Conservation (phyloP, 306 rosid species). For the Vigna mungo region DNA sequence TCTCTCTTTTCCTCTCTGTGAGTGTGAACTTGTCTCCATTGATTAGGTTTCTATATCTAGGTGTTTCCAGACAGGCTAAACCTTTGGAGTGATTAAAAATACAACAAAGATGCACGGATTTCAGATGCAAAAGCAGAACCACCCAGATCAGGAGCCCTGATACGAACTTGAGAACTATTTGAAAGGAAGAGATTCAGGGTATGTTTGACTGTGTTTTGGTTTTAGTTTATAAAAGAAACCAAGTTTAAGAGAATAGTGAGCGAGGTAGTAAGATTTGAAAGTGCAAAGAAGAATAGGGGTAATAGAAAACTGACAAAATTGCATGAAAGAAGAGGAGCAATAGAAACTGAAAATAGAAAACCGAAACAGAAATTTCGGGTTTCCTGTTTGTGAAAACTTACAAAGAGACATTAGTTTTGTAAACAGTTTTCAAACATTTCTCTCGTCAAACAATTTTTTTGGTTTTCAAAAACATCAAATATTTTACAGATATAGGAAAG, state of each 20-base stretch:
- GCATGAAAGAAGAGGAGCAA: background rate
- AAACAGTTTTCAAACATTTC: background rate
- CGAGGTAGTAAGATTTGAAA: background rate
- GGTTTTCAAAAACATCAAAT: background rate
- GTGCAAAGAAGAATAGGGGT: background rate
- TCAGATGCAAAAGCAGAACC: background rate
- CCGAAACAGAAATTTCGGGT: background rate
- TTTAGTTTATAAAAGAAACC: background rate
- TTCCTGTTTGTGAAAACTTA: background rate
- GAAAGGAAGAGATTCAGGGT: background rate
- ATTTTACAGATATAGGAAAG: background rate
- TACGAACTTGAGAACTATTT: background rate
- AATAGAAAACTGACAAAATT: background rate
- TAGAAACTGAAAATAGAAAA: slow-evolving; percentile 4
- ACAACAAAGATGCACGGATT: background rate
- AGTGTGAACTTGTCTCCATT: no score
- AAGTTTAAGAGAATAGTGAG: background rate
- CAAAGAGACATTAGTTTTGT: background rate
- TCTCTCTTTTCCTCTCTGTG: no score
- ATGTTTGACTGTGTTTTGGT: background rate
- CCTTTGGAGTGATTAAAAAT: slow-evolving; percentile 8
- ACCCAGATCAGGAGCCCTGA: background rate
- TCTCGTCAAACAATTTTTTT: background rate
- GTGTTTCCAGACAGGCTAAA: slow-evolving; percentile 25
- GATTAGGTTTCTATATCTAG: no score